Base-by-base conservation (phyloP, 192 early-diverging fungal genomes). In the Entrophospora sp. region DNA sequence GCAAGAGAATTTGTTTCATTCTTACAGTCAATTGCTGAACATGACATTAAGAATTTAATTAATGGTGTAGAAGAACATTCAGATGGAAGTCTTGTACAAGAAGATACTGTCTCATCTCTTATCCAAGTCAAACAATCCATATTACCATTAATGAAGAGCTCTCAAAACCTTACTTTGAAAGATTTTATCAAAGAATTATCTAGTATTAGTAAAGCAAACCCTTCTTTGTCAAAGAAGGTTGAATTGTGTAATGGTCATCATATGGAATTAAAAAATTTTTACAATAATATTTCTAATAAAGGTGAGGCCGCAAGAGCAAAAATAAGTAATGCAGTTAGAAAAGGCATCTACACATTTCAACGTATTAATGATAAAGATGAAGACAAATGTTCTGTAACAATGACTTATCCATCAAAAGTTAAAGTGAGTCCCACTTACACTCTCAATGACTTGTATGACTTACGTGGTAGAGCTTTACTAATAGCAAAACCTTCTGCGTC, bases 111-210 rank as follows among this genome's bases (percentile, higher is more conserved):
- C 13, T 42, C 46, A 18, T 52, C 68, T 22, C 44, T 53, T 20
- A 53, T 69, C 22, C 35, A 69, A 69, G 61, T 69, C 27, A 63
- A 52, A 22, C 68, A 69, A 53, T 69, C 51, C 32, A 30, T 62
- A 20, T 36, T 35, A 4, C 46, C 61, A 53, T 44, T 63, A 22
- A n/a, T 55, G 20, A 55, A 44, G 7, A 12, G 16, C 37, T 18
- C 38, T 10, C 28, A 55, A 44, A 16, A 5, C 4, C 46, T 37
- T 14, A 34, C 52, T 9, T 5, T 55, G 7, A 35, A 45, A 1
- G 13, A 10, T 16, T 59, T 67, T 32, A 25, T 67, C 9, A 0
- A 6, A 5, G 55, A 51, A 59, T 45, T 68, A 7, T 5, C 8
- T 13, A 5, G 1, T 0, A 28, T 69, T 27, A 25, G n/a, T 34